Base-by-base conservation (phyloP, 192 early-diverging fungal species). In the Coemansia sp. region DNA sequence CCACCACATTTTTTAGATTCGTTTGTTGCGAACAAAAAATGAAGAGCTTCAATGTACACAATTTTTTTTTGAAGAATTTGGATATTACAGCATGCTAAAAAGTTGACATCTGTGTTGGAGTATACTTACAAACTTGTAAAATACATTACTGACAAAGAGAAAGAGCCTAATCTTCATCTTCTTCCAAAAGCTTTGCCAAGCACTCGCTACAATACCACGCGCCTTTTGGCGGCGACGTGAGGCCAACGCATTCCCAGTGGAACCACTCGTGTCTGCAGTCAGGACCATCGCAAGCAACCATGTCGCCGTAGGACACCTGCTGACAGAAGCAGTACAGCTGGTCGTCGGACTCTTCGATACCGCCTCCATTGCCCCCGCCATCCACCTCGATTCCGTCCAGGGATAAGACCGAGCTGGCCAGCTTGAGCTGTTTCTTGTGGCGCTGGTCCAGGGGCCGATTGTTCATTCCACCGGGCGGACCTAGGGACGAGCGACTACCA, bases 191-290 rank as follows among this genome's bases (percentile, higher is more conserved):
- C 56, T 77, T 78, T 42, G 67, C 67, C 48, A 86, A 54, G 26
- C 82, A 84, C 62, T 84, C 74, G 46, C 66, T 69, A 47, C 85
- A 86, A 67, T 86, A 83, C 85, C 85, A 86, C n/a, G 77, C 49
- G 13, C 85, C 85, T 67, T 85, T 73, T 51, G 85, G 85, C 37
- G 84, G 74, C 39, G 73, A 77, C 3, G 77, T 68, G 8, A 86
- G 68, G 6, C 85, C 85, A 8, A 86, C 85, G 41, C 85, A 86
- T 48, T 79, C 83, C 73, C 83, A 86, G 62, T 86, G 85, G 74
- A 85, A 86, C 85, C 85, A 86, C 76, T 86, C 85, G 66, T 74
- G 61, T 22, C 69, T 52, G 72, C 84, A 85, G 57, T 84, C 71
- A 0, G 62, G 52, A 0, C 72, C 75, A 39, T 86, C 85, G 45